Base-by-base conservation (phyloP, 768 basidiomycete genomes). In the Russula sp. region DNA sequence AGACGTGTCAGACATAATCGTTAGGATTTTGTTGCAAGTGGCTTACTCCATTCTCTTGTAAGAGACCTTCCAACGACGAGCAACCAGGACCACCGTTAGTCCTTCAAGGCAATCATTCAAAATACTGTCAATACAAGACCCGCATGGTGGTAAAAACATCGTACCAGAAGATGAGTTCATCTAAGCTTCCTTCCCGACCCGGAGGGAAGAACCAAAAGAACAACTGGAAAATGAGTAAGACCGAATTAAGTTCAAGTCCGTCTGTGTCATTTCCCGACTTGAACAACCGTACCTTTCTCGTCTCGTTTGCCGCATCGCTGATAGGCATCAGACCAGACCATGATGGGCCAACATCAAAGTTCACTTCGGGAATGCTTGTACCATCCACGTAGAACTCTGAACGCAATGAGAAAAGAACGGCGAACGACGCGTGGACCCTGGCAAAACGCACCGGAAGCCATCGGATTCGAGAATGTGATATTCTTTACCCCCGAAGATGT, bases 141-240 rank as follows among this genome's bases (percentile, higher is more conserved):
- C 7, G 9, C 20, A 24, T 55, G 14, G 24, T 34, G 38, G 44
- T 49, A 38, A 38, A 34, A 48, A 75, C 73, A 59, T 55, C 75
- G 55, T 68, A 86, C 89, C 89, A 90, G 73, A 90, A 88, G 36
- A 90, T 86, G 50, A 91, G 70, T 70, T 90, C 88, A 69, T 91
- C 87, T 5, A 81, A 71, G 67, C 84, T 87, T 22, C 88, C 89
- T 68, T 84, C 76, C 0, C 87, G 86, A 4, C 87, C 88, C 1
- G 89, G 87, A 59, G 89, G 89, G 77, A 89, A 90, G 75, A 89
- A 87, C 89, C 89, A 90, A 76, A 91, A 91, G 77, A 87, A 91
- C 18, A 90, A 80, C 87, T 90, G 55, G 44, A 18, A 1, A n/a
- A 14, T 14, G 24, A 42, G 40, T 61, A 28, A 59, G 62, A 34